Base-by-base conservation (phyloP, 129 eudicot species). In the Flaveria linearis region DNA sequence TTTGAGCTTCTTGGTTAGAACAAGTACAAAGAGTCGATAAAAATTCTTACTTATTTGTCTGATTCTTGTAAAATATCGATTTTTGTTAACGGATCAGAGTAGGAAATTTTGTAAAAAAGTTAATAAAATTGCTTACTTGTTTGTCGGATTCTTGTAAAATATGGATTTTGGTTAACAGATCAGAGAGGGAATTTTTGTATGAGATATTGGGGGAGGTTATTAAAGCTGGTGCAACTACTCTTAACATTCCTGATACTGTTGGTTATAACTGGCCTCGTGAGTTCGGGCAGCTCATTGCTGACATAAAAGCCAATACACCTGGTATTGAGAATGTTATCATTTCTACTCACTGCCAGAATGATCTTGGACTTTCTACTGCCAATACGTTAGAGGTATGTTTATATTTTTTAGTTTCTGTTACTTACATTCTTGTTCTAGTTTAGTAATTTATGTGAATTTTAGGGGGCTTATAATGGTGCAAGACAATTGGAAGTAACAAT, bases 291-390 rank as follows among this genome's bases (percentile, higher is more conserved):
- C 51, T 91, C 77, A 91, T 91, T 83, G 88, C 92, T 74, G 92
- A 85, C 81, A 86, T 91, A 60, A 91, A 82, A 75, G 86, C 95
- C 46, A 91, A 91, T 72, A 88, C 95, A 43, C 90, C 87, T 23
- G 97, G 97, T 20, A 80, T 86, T 77, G 92, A 91, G 76, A 88
- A 88, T 83, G 95, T 86, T 76, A 83, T 91, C 72, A 91, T 91
- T 73, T 91, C 97, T 8, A 91, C 97, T 1, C 97, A 91, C 61
- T 91, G 97, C 64, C 97, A 91, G 73, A 91, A 91, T 75, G 97
- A 91, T 84, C 95, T 91, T 68, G 97, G 97, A 52, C 92, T 88
- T 80, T 83, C 97, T 75, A 88, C 92, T 61, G 95, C 97, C 58
- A 91, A 91, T 78, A 86, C 97, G 30, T 78, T 91, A 50, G 88